Percentiles rank a stretch among this genome's conserved stretches.
Conservation (phyloP, 345 rosid species). For the Xanthoceras sorbifolium region DNA sequence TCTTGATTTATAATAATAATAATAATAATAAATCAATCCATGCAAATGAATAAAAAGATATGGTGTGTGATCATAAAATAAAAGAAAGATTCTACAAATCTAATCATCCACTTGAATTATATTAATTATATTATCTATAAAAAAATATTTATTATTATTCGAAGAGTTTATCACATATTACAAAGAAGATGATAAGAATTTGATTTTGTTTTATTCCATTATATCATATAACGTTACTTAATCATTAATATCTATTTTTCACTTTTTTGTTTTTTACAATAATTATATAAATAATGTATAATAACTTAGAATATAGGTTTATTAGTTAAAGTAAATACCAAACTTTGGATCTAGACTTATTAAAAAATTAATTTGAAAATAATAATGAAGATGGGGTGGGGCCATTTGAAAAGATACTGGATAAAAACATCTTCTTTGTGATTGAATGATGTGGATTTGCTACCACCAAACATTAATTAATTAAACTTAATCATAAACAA, state of each 20-base stretch:
- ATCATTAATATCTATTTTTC: too few relatives aligned
- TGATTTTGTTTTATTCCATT: background rate
- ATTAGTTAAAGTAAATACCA: background rate
- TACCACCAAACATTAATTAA: constrained; percentile 1
- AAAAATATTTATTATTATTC: too few relatives aligned
- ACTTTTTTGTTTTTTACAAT: too few relatives aligned
- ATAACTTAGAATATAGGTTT: background rate
- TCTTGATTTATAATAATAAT: too few relatives aligned
- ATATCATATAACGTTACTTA: too few relatives aligned
- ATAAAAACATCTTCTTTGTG: background rate
- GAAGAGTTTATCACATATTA: background rate
- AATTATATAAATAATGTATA: background rate
- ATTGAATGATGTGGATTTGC: constrained; percentile 9
- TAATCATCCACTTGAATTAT: background rate
- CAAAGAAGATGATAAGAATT: background rate
- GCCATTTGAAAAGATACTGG: background rate
- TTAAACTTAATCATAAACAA: background rate
- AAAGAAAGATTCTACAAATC: background rate
- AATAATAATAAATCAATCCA: too few relatives aligned
- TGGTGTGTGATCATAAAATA: background rate
- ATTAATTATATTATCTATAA: too few relatives aligned
- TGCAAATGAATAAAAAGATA: too few relatives aligned
- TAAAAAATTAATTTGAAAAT: background rate
- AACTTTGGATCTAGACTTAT: background rate
- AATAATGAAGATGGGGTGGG: background rate